Percentiles rank a stretch among this genome's conserved stretches.
These are phyloP conservation scores for Patellaria atrata DNA, from an alignment of 495 filamentous ascomycete species.

Conservation along the genomic window DNA sequence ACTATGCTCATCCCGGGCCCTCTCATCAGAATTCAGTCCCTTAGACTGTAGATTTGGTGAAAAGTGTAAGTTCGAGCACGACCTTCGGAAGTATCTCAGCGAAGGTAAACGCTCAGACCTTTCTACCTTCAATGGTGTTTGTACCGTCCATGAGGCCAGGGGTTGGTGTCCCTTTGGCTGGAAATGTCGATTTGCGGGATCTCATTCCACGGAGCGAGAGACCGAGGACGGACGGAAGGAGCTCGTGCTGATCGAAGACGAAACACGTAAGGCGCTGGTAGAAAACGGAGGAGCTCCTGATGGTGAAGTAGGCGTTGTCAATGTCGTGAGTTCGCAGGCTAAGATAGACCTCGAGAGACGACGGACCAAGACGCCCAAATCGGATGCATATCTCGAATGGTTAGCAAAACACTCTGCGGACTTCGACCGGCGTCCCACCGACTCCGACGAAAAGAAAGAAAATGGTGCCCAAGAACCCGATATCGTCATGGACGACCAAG, in stretches of 20 bases:
- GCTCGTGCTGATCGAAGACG: conserved; percentile 42
- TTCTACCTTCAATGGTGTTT: conserved; percentile 54
- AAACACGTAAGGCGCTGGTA: conserved; percentile 31
- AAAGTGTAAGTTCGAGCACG: conserved; percentile 63
- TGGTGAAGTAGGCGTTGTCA: conserved; percentile 53
- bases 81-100: conserved; percentile 69
- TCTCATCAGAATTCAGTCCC: conserved; percentile 61
- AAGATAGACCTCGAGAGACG: conserved; percentile 60
- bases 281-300: conserved; percentile 13
- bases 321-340: conserved; percentile 47
- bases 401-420: conserved; percentile 37
- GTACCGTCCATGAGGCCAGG: conserved; percentile 61
- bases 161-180: conserved; percentile 73
- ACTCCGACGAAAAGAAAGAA: conserved; percentile 12
- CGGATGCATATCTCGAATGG: conserved; percentile 65
- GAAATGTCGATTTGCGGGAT: conserved; percentile 79
- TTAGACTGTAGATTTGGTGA: conserved; percentile 56
- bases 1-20: conserved; percentile 57
- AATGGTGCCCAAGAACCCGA: conserved; percentile 27
- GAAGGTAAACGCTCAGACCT: conserved; percentile 72
- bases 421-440: too few species aligned
- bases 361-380: conserved; percentile 48
- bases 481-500: conserved; percentile 2
- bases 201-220: conserved; percentile 64
- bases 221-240: conserved; percentile 67